Percentiles rank a stretch among this genome's conserved stretches.
phyloP scores from a whole-genome alignment of 179 eudicot genomes.

The Camellia oleifera region DNA sequence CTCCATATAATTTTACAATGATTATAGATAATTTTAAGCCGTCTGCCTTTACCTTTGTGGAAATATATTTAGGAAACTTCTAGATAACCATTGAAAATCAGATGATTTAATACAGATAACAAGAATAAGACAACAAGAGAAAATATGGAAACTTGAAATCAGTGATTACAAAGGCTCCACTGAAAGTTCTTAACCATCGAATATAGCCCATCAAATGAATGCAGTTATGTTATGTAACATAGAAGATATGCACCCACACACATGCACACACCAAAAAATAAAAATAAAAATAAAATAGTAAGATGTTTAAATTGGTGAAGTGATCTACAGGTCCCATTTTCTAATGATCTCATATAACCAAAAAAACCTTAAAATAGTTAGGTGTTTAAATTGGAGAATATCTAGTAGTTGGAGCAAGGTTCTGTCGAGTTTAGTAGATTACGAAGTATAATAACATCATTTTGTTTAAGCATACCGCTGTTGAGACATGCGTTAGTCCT shows the following conservation, averaged over 20 bases:
- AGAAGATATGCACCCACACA: too few species aligned
- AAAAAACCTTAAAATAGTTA: too few species aligned
- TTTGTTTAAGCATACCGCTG: conserved; percentile 69
- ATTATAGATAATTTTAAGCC: neutral
- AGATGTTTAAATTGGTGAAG: too few species aligned
- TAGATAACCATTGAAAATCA: neutral
- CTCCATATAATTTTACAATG: neutral
- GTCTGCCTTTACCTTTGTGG: neutral
- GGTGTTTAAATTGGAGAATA: neutral
- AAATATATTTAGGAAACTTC: neutral
- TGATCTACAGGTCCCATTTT: neutral
- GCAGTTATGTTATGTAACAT: neutral
- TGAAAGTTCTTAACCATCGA: neutral
- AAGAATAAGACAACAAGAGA: neutral
- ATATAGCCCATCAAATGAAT: neutral
- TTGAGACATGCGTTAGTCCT: conserved; percentile 84
- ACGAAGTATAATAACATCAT: neutral
- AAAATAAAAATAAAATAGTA: too few species aligned
- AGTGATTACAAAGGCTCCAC: neutral
- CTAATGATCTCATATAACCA: neutral
- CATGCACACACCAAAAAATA: too few species aligned
- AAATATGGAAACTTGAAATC: neutral
- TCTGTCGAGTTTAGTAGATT: neutral
- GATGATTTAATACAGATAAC: neutral
- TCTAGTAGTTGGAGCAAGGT: neutral